Conservation (phyloP, 1,284 basidiomycete species). For the Cryptococcus maquisensis region DNA sequence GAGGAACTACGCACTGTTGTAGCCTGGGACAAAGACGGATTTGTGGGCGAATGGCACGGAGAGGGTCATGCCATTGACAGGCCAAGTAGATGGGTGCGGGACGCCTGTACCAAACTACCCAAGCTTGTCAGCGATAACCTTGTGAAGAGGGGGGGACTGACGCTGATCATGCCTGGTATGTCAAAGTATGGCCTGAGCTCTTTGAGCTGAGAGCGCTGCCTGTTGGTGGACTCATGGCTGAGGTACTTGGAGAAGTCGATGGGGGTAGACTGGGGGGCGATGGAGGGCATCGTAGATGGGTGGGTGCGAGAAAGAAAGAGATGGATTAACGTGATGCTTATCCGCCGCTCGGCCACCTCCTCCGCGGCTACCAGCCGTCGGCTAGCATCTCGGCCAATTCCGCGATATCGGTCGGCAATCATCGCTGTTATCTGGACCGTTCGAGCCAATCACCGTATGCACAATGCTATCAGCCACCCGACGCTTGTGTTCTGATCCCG, state of each 20-base stretch:
- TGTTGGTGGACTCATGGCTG: slow-evolving; percentile 14
- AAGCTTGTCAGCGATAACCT: neutral
- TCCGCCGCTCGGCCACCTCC: too few relatives aligned
- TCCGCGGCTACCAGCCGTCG: too few relatives aligned
- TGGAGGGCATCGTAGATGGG: slow-evolving; percentile 18
- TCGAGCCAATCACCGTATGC: too few relatives aligned
- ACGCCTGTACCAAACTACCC: slow-evolving; percentile 30
- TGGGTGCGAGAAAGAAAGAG: neutral
- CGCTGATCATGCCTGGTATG: slow-evolving; percentile 29
- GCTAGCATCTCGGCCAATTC: too few relatives aligned
- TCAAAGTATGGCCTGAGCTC: slow-evolving; percentile 24
- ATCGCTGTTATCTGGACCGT: too few relatives aligned
- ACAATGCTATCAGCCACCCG: too few relatives aligned
- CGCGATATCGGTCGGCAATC: too few relatives aligned
- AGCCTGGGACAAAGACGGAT: slow-evolving; percentile 37
- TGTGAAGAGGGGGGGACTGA: slow-evolving; percentile 12
- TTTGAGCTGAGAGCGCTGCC: slow-evolving; percentile 20
- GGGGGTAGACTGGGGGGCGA: slow-evolving; percentile 5
- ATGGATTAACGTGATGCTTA: too few relatives aligned
- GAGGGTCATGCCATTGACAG: slow-evolving; percentile 39
- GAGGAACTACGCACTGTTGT: slow-evolving; percentile 20
- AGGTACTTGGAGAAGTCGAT: slow-evolving; percentile 22
- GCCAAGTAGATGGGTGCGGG: slow-evolving; percentile 37
- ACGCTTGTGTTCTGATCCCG: too few relatives aligned
- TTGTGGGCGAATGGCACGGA: slow-evolving; percentile 34